Percentiles rank a stretch among this genome's conserved stretches.
phyloP scores from a whole-genome alignment of 495 filamentous ascomycete species.

The Chaetomidium leptoderma region DNA sequence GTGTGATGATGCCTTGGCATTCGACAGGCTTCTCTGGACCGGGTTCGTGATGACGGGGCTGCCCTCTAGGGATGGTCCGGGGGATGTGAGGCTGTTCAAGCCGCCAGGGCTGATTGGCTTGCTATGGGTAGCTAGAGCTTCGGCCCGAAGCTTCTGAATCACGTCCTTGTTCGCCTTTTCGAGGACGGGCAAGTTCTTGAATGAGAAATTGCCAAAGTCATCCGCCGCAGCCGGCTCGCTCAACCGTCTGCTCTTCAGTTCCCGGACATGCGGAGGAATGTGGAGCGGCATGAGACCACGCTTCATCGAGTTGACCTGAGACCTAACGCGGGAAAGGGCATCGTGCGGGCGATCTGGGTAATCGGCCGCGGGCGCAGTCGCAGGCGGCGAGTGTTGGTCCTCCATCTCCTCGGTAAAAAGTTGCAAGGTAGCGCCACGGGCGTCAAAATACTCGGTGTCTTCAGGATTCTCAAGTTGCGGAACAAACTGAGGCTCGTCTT shows the following conservation, averaged over 20 bases:
- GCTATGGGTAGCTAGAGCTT: conserved; percentile 68
- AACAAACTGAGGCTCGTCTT: conserved; percentile 94
- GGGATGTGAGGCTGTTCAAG: conserved; percentile 39
- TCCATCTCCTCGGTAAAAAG: conserved; percentile 90
- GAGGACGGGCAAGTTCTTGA: conserved; percentile 94
- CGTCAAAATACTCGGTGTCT: conserved; percentile 96
- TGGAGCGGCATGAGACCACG: conserved; percentile 89
- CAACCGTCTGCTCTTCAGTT: conserved; percentile 75
- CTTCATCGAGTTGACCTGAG: conserved; percentile 74
- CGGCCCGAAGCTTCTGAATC: conserved; percentile 88
- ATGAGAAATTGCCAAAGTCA: conserved; percentile 94
- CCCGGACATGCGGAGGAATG: conserved; percentile 92
- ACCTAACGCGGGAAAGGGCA: conserved; percentile 82
- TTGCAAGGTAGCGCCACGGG: conserved; percentile 83
- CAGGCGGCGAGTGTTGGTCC: conserved; percentile 72
- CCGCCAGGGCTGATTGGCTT: conserved; percentile 45
- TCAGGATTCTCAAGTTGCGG: conserved; percentile 89
- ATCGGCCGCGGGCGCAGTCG: conserved; percentile 60
- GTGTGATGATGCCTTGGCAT: conserved; percentile 61
- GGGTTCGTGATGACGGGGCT: conserved; percentile 77
- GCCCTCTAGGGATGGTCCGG: conserved; percentile 68
- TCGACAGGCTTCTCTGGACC: conserved; percentile 77
- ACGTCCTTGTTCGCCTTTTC: conserved; percentile 99
- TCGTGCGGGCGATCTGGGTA: conserved; percentile 88
- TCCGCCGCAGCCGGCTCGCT: conserved; percentile 86